Percentiles rank a stretch among this genome's conserved stretches.
These are phyloP conservation scores for Argentina anserina DNA, from an alignment of 306 rosid species.

Conservation along the genomic window DNA sequence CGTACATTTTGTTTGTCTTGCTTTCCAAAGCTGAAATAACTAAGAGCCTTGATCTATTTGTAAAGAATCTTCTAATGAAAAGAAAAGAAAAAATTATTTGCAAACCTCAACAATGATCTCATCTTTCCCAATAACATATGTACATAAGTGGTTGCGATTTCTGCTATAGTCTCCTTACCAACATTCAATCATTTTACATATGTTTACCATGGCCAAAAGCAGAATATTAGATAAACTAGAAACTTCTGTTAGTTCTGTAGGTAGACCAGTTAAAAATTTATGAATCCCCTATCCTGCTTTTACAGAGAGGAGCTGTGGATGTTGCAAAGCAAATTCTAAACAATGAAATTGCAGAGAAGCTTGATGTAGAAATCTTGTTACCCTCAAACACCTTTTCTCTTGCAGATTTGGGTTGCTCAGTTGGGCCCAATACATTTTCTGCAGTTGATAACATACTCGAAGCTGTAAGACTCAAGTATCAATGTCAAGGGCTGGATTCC, in stretches of 20 bases:
- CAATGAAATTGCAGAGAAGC: conserved; percentile 21
- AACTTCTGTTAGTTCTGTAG: too few species aligned
- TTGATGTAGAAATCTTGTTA: conserved; percentile 3
- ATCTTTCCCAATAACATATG: too few species aligned
- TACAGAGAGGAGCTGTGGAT: conserved; percentile 7
- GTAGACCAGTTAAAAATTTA: too few species aligned
- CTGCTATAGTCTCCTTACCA: background rate
- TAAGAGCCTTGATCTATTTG: background rate
- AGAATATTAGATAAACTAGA: background rate
- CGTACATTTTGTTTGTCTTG: background rate
- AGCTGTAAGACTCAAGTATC: conserved; percentile 13
- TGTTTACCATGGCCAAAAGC: background rate
- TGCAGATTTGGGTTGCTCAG: conserved; percentile 25
- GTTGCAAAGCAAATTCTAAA: conserved; percentile 4
- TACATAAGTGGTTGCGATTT: background rate
- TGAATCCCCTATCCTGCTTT: background rate
- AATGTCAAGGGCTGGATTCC: background rate
- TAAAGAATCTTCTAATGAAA: background rate
- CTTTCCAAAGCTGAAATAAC: background rate
- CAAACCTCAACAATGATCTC: too few species aligned
- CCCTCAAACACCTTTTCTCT: conserved; percentile 21
- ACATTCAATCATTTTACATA: background rate
- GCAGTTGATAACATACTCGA: conserved; percentile 29
- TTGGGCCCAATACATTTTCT: conserved; percentile 31
- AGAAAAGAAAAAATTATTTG: too few species aligned